Conservation (phyloP, 164 flowering plant species). For the Kalanchoe fedtschenkoi region DNA sequence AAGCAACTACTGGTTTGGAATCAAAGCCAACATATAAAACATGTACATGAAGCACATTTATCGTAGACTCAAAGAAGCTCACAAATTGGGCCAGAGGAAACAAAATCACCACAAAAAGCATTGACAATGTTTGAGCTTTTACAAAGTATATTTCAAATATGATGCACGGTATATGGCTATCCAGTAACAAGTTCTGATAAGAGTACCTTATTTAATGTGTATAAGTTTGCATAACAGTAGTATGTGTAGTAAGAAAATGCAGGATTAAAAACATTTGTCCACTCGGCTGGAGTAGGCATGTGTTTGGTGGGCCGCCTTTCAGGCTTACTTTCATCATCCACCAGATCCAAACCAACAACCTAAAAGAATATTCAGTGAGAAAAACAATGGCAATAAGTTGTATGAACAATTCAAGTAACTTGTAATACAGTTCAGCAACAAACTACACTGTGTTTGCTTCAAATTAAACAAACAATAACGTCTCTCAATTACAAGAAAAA, state of each 20-base stretch:
- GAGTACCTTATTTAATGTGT: constrained; percentile 81
- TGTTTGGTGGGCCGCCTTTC: constrained; percentile 99
- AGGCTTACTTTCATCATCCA: constrained; percentile 99
- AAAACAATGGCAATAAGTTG: not conserved
- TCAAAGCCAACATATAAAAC: not conserved
- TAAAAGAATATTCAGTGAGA: constrained; percentile 20
- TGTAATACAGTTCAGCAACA: not conserved
- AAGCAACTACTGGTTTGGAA: not conserved
- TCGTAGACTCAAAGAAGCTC: not conserved
- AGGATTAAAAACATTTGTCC: constrained; percentile 96
- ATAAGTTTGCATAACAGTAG: constrained; percentile 93
- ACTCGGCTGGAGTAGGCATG: constrained; percentile 94
- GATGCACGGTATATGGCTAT: not conserved
- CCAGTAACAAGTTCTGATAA: not conserved
- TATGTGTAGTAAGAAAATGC: constrained; percentile 91
- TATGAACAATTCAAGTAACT: not conserved
- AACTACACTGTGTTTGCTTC: not conserved
- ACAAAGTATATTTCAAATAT: not conserved
- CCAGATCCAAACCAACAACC: constrained; percentile 98
- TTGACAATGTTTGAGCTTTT: not conserved
- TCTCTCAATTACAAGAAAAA: not conserved
- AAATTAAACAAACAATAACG: not conserved
- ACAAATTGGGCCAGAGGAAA: not conserved
- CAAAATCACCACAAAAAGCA: not conserved
- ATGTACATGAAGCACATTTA: not conserved